Percentiles rank a stretch among this genome's conserved stretches.
Evolutionary conservation across 345 rosid genomes (phyloP).

Genomic region (Eucalyptus polybractea): DNA sequence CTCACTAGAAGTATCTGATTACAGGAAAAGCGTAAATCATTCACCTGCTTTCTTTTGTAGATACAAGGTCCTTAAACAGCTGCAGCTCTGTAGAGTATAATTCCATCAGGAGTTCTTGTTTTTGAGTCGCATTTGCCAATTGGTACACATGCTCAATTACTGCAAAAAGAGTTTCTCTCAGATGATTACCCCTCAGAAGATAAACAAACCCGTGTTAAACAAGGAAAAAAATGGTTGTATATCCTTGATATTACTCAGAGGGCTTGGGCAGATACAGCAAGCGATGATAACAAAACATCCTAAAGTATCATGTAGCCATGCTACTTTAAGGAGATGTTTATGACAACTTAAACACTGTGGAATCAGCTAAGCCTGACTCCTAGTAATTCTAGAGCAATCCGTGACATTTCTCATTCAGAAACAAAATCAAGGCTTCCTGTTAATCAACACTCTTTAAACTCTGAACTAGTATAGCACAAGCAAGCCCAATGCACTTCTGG

Average conservation of each 20-base stretch:
- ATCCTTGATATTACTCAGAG: not conserved
- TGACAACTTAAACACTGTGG: not conserved
- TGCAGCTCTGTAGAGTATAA: constrained; percentile 86
- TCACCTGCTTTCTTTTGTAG: constrained; percentile 63
- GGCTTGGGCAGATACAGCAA: not conserved
- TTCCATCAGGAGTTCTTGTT: constrained; percentile 83
- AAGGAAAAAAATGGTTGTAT: not conserved
- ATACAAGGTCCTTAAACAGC: constrained; percentile 60
- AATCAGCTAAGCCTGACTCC: not conserved
- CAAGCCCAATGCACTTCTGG: not conserved
- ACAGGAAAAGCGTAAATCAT: not conserved
- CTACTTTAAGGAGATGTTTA: not conserved
- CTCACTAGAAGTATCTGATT: not conserved
- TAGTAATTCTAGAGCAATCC: not conserved
- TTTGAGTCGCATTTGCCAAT: constrained; percentile 64
- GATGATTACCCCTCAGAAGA: not conserved
- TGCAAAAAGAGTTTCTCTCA: constrained; percentile 3
- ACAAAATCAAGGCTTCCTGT: not conserved
- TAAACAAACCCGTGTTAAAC: not conserved
- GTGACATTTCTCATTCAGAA: not conserved
- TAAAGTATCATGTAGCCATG: not conserved
- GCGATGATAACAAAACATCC: not conserved
- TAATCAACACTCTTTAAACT: not conserved
- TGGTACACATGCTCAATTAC: constrained; percentile 85
- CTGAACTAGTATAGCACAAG: not conserved